Evolutionary conservation across 2,329 filamentous ascomycete genomes (phyloP).

Genomic region (Parafenestella ontariensis): DNA sequence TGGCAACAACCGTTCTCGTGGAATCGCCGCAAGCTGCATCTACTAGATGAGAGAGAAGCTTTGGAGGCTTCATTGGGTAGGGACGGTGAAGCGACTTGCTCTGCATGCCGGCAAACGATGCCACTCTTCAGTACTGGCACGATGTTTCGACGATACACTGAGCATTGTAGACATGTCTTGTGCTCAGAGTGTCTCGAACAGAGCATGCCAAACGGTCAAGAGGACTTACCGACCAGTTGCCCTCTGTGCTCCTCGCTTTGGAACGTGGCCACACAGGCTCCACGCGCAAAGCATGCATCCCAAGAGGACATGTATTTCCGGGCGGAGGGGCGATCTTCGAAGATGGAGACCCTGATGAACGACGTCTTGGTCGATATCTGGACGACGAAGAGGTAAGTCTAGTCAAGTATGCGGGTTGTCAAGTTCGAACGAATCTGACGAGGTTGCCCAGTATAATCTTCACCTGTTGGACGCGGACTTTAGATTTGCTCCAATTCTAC

Average conservation of each 20-base stretch:
- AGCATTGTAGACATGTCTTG: constrained; percentile 41
- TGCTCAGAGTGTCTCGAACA: constrained; percentile 46
- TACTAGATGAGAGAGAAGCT: constrained; percentile 48
- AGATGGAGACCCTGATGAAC: constrained; percentile 43
- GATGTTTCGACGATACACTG: constrained; percentile 28
- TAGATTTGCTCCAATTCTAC: constrained; percentile 31
- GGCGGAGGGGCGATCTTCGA: constrained; percentile 39
- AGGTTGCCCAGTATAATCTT: constrained; percentile 38
- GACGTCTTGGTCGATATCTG: constrained; percentile 40
- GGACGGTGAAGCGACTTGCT: constrained; percentile 40
- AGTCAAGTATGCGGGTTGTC: not conserved
- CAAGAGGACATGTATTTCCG: constrained; percentile 41
- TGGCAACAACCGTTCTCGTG: constrained; percentile 56
- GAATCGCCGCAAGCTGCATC: constrained; percentile 43
- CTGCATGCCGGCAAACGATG: constrained; percentile 39
- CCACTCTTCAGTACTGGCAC: constrained; percentile 24
- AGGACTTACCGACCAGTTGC: constrained; percentile 15
- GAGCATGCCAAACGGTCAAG: constrained; percentile 17
- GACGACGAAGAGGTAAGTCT: constrained; percentile 36
- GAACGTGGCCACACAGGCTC: not conserved
- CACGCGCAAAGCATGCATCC: constrained; percentile 2
- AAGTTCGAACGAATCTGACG: not conserved
- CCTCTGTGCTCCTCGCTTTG: constrained; percentile 32
- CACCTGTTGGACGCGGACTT: constrained; percentile 39
- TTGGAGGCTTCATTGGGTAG: constrained; percentile 32